Evolutionary conservation across 1,139 yeast genomes (phyloP), one percentile per base, ranked within the genome.

Genomic region (Blastobotrys raffinosifermentans): DNA sequence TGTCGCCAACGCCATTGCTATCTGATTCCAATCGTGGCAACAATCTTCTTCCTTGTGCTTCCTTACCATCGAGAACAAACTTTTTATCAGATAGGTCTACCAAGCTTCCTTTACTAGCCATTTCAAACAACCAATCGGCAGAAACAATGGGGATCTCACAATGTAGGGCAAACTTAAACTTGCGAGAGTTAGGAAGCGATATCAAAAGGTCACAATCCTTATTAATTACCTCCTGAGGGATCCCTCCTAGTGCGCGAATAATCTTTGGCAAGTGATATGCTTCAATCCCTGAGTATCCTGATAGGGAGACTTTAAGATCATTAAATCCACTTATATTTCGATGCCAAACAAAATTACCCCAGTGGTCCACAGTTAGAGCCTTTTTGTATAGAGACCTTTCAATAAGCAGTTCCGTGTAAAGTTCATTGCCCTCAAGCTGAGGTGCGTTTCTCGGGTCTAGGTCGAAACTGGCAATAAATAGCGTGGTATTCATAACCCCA

Each of bases 221-320:
- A 5, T 75, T 73, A 39, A 87, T 64, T 3, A 72, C 66, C 3
- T 52, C 73, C 72, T 46, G 72, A 61, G 44, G 72, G 61, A 37
- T 67, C 59, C 56, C 84, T 66, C 60, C 72, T 31, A 50, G 55
- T 48, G 59, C 45, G 25, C 63, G 53, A 9, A 85, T 65, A 35
- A 89, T 64, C 50, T 82, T 80, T 13, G 73, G 77, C 7, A 85
- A 52, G 60, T 89, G 97, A 29, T 85, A 63, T 19, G 80, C 64
- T 55, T 89, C 96, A 13, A 86, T 76, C 0, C 95, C 96, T 9
- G 77, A 71, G 53, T 83, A 89, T 4, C 97, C 97, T 1, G 93
- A 75, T 1, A 84, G 68, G 44, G 84, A 73, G 1, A 87, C 66
- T 33, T 69, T 69, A 45, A 79, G 61, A 8, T 62, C 58, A 13